Evolutionary conservation across 805 yeast genomes (phyloP), one percentile per base, ranked within the genome.

Genomic region (Babjeviella inositovora): DNA sequence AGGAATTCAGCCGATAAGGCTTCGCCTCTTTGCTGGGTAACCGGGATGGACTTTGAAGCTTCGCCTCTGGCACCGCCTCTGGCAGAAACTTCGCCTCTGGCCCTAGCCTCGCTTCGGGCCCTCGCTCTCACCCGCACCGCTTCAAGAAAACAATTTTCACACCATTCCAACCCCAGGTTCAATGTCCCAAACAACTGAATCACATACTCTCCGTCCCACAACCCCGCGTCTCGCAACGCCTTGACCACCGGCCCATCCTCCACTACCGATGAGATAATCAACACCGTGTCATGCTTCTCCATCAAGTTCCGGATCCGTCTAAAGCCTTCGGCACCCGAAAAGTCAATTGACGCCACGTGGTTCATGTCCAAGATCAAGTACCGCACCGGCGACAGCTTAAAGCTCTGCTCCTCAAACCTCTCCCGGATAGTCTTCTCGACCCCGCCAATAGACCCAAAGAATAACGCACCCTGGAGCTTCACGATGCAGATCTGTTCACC

Each of bases 271-370:
- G 93, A 72, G 15, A 90, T 61, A 13, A 85, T 64, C 40, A 90
- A 49, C 32, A 67, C 74, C 10, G 87, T 74, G 24, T 60, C 58
- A 30, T 70, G 73, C 11, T 76, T 72, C 28, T 65, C 65, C 10
- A 82, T 53, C 36, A 85, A 62, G 31, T 92, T 74, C 41, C 80
- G 70, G 30, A 90, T 75, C 35, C 95, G 59, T 34, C 84, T 70
- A 43, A 90, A 80, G 0, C 96, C 94, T 45, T 90, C 97, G 7
- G 95, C 93, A 0, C 97, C 96, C 21, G 93, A 77, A 38, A 79
- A 90, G 47, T 90, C 98, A 32, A 90, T 69, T 22, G 77, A 62
- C 23, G 63, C 61, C 15, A 90, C 93, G 18, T 74, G 70, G 34
- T 73, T 73, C 62, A 90, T 72, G 48, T 90, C 98, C 22, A 90